Evolutionary conservation across 2,329 filamentous ascomycete genomes (phyloP).

Genomic region (Diaporthe sp.): DNA sequence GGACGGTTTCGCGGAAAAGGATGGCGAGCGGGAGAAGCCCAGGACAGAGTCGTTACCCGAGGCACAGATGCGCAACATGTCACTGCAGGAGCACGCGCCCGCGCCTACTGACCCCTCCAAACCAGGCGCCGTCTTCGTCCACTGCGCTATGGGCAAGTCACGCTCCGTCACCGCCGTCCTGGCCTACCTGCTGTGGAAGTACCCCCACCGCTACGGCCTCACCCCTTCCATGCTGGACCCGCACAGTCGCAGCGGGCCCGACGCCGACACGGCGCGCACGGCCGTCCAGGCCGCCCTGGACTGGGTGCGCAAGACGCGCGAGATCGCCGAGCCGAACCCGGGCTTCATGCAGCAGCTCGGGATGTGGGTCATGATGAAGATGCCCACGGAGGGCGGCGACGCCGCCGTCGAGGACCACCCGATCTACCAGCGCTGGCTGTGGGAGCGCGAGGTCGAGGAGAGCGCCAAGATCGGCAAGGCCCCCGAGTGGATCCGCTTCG

Average conservation of each 20-base stretch:
- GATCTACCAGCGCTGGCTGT: slow-evolving; percentile 80
- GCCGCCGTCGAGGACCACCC: slow-evolving; percentile 71
- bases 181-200: slow-evolving; percentile 83
- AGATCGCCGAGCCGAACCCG: slow-evolving; percentile 87
- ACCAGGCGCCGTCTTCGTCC: slow-evolving; percentile 62
- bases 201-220: slow-evolving; percentile 63
- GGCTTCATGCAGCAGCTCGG: slow-evolving; percentile 92
- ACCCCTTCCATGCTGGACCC: slow-evolving; percentile 54
- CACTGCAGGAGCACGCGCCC: not conserved
- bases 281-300: slow-evolving; percentile 73
- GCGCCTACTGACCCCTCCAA: slow-evolving; percentile 35
- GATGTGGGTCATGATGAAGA: slow-evolving; percentile 89
- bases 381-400: slow-evolving; percentile 67
- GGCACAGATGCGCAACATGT: slow-evolving; percentile 5
- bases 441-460: slow-evolving; percentile 64
- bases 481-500: slow-evolving; percentile 85
- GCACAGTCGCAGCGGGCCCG: slow-evolving; percentile 8
- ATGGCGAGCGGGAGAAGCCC: not conserved
- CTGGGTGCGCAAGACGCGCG: slow-evolving; percentile 75
- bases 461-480: slow-evolving; percentile 79
- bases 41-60: not conserved
- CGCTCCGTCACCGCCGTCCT: slow-evolving; percentile 87
- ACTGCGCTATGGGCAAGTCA: slow-evolving; percentile 95
- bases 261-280: slow-evolving; percentile 50
- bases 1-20: not conserved